Evolutionary conservation across 192 early-diverging fungal species (phyloP).

Genomic region (Kappamyces sp.): DNA sequence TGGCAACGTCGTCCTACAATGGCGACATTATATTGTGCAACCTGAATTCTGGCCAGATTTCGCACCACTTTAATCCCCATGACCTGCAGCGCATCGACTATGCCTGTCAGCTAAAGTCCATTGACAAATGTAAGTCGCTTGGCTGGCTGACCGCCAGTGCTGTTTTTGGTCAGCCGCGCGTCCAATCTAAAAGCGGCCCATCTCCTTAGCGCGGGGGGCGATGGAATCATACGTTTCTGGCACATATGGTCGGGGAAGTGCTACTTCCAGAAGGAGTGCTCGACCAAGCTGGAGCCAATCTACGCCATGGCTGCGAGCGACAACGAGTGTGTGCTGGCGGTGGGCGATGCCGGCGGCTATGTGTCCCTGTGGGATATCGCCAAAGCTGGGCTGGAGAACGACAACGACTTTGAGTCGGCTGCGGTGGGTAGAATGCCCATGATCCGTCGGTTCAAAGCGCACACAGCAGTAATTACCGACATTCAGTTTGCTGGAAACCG

Average conservation of each 20-base stretch:
- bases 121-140: slow-evolving; percentile 34
- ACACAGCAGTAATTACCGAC: slow-evolving; percentile 25
- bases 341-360: slow-evolving; percentile 31
- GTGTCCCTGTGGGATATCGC: slow-evolving; percentile 35
- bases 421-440: slow-evolving; percentile 15
- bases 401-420: slow-evolving; percentile 24
- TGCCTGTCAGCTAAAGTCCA: slow-evolving; percentile 22
- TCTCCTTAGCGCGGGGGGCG: slow-evolving; percentile 38
- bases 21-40: slow-evolving; percentile 44
- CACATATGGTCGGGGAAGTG: slow-evolving; percentile 24
- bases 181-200: slow-evolving; percentile 20
- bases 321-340: slow-evolving; percentile 29
- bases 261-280: slow-evolving; percentile 33
- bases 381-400: not conserved
- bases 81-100: slow-evolving; percentile 4
- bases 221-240: slow-evolving; percentile 48
- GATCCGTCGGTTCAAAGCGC: slow-evolving; percentile 29
- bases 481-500: slow-evolving; percentile 27
- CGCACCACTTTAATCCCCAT: slow-evolving; percentile 24
- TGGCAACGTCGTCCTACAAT: slow-evolving; percentile 41
- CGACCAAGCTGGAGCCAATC: slow-evolving; percentile 24
- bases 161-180: slow-evolving; percentile 28
- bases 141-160: slow-evolving; percentile 21
- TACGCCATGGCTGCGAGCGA: slow-evolving; percentile 30
- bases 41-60: slow-evolving; percentile 31